Evolutionary conservation across 768 basidiomycete genomes (phyloP).

Genomic region (Chalciporus sphaerocephalus): DNA sequence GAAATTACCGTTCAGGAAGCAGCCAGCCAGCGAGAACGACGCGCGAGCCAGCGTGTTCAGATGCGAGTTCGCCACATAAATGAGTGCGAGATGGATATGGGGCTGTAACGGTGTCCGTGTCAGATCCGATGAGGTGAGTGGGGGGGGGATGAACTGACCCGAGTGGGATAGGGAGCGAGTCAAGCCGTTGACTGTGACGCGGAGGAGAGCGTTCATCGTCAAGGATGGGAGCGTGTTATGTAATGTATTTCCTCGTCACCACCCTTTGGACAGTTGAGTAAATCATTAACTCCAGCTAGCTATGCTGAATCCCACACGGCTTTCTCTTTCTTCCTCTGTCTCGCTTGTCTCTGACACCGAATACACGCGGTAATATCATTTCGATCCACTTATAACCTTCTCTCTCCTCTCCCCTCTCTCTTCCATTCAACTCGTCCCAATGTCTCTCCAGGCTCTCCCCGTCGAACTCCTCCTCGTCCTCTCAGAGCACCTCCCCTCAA

Average conservation of each 20-base stretch:
- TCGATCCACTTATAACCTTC: not conserved
- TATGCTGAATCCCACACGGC: slow-evolving; percentile 10
- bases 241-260: slow-evolving; percentile 1
- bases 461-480: slow-evolving; percentile 59
- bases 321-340: slow-evolving; percentile 10
- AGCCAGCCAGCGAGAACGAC: slow-evolving; percentile 83
- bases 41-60: slow-evolving; percentile 45
- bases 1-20: slow-evolving; percentile 70
- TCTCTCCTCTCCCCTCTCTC: not conserved
- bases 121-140: no score
- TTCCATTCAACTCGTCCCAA: slow-evolving; percentile 21
- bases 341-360: slow-evolving; percentile 19
- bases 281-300: slow-evolving; percentile 9
- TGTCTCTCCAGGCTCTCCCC: slow-evolving; percentile 51
- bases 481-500: slow-evolving; percentile 33
- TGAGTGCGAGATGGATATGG: slow-evolving; percentile 64
- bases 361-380: slow-evolving; percentile 39
- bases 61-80: slow-evolving; percentile 53
- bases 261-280: slow-evolving; percentile 12
- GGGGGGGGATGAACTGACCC: slow-evolving; percentile 1
- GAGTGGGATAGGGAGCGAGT: not conserved
- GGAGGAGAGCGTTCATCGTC: no score
- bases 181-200: no score
- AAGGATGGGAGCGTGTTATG: not conserved
- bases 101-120: slow-evolving; percentile 29